A percentile compares a stretch with the other conserved stretches of the same genome.
These are phyloP conservation scores for Pichia exigua DNA, from an alignment of 805 yeast genomes.

Conservation along the genomic window DNA sequence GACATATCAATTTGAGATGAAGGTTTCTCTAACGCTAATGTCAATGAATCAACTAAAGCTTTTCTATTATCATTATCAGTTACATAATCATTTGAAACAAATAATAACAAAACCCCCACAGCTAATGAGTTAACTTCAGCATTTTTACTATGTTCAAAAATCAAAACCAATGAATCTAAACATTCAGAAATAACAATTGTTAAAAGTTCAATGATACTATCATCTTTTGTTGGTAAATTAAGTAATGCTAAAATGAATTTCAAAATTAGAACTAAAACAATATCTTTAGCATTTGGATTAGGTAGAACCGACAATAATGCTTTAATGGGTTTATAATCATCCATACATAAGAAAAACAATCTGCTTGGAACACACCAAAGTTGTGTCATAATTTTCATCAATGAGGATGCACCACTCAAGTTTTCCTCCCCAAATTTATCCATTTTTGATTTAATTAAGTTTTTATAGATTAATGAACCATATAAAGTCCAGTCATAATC, in stretches of 20 bases:
- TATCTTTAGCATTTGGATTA: conserved; percentile 53
- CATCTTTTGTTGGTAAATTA: conserved; percentile 33
- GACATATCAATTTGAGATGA: conserved; percentile 39
- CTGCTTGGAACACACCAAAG: conserved; percentile 46
- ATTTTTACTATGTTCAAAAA: conserved; percentile 35
- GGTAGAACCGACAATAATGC: conserved; percentile 51
- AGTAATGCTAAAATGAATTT: conserved; percentile 44
- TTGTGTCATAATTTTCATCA: conserved; percentile 55
- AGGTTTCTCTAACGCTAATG: conserved; percentile 54
- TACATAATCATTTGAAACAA: conserved; percentile 52
- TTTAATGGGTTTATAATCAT: conserved; percentile 44
- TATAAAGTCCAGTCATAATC: conserved; percentile 48
- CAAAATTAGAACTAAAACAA: conserved; percentile 50
- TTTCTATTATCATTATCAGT: conserved; percentile 46
- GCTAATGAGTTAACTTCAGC: conserved; percentile 45
- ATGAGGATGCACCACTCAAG: conserved; percentile 72
- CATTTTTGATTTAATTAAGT: conserved; percentile 59
- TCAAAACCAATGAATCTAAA: conserved; percentile 41
- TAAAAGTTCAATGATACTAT: conserved; percentile 38
- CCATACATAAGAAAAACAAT: conserved; percentile 44
- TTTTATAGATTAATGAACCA: conserved; percentile 41
- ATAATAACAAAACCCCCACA: conserved; percentile 41
- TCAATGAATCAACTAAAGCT: conserved; percentile 47
- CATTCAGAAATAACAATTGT: conserved; percentile 53
- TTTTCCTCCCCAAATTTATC: conserved; percentile 65